Evolutionary conservation across 306 rosid species (phyloP), one percentile per base, ranked within the genome.

Genomic region (Vicia faba): DNA sequence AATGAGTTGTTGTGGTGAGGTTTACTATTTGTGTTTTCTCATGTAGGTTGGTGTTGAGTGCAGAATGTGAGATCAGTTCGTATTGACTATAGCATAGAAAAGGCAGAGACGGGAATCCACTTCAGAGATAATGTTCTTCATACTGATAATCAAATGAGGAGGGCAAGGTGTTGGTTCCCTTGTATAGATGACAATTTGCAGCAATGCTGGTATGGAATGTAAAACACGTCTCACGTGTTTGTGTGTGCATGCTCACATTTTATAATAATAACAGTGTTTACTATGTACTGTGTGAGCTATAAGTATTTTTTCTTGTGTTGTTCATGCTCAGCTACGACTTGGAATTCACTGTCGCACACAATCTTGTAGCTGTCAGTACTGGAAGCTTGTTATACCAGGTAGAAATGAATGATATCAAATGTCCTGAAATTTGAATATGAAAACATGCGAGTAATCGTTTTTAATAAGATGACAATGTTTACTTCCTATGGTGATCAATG

Each of bases 161-260:
- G 92, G 63, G 97, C 97, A 23, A 81, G 96, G 60, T 93, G 97
- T 75, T 93, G 97, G 97, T 93, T 25, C 82, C 99, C 99, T 25
- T 93, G 99, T 72, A 78, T 87, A 43, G 97, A 93, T 72, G 96
- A 89, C 85, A 79, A 74, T 81, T 82, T 81, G 36, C 97, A 93
- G 79, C 86, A 74, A 75, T 93, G 99, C 84, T 88, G 96, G 99
- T 91, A 25, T 3, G 28, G 28, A 25, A 25, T 25, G 28, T 25
- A 1, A 25, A 25, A 25, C 3, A 13, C 60, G 63, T 61, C 0
- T 20, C 11, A 3, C 9, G 38, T 7, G 8, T 54, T 11, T 53
- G 54, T 33, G 61, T 44, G 44, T 14, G 58, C 75, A 54, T 44
- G 61, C 57, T n/a, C 23, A 20, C 38, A 20, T 71, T 67, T 61